phyloP scores from a whole-genome alignment of 371 early-diverging fungal genomes.

The Mycotypha africana region DNA sequence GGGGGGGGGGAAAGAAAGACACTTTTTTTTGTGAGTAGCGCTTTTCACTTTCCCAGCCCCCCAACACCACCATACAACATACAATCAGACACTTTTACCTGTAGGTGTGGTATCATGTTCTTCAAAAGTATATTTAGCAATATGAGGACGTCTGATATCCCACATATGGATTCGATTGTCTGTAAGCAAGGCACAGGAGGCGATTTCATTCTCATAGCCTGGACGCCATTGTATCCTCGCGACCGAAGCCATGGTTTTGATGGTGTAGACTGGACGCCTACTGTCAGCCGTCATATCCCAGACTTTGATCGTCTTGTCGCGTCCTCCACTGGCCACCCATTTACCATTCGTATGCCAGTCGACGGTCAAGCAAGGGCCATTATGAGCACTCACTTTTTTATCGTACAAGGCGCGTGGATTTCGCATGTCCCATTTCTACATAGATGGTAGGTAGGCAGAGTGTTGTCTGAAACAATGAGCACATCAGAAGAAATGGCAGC shows the following conservation, averaged over 20 bases:
- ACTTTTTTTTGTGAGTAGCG: no score
- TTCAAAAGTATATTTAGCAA: slow-evolving; percentile 68
- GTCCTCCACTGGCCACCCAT: slow-evolving; percentile 75
- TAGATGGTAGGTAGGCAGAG: no score
- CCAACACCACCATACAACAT: no score
- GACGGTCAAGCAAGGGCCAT: slow-evolving; percentile 70
- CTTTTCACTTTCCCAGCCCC: no score
- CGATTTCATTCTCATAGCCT: slow-evolving; percentile 59
- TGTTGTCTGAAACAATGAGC: no score
- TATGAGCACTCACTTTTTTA: slow-evolving; percentile 72
- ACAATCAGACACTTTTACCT: no score
- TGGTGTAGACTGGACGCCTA: slow-evolving; percentile 54
- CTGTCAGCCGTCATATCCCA: slow-evolving; percentile 79
- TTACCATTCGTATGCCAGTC: slow-evolving; percentile 82
- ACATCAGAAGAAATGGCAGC: no score
- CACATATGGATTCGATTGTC: slow-evolving; percentile 71
- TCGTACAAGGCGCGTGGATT: slow-evolving; percentile 56
- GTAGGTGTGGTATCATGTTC: slow-evolving; percentile 72
- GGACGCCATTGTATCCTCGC: slow-evolving; percentile 82
- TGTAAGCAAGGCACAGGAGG: slow-evolving; percentile 64
- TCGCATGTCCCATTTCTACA: slow-evolving; percentile 79
- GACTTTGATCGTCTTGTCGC: slow-evolving; percentile 81
- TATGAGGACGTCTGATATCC: slow-evolving; percentile 71
- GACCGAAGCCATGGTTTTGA: slow-evolving; percentile 72
- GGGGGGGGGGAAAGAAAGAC: no score